Evolutionary conservation across 306 rosid genomes (phyloP), one percentile per base, ranked within the genome.

Genomic region (Sophora flavescens): DNA sequence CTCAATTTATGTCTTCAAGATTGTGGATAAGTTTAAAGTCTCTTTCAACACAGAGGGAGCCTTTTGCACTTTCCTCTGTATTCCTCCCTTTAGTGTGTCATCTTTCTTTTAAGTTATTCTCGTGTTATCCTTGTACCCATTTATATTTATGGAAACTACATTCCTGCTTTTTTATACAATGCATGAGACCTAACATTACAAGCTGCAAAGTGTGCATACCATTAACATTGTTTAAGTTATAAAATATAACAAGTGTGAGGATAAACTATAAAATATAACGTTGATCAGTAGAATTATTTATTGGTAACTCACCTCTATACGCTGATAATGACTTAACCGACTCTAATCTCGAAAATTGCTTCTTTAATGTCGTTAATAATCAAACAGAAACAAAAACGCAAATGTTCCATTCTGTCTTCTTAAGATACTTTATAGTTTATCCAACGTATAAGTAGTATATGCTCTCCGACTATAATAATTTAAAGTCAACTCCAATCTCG

Each of bases 51-150:
- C 75, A 69, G 72, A 33, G 76, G 74, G 60, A 53, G 58, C 82
- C 80, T 82, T 84, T 84, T 74, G 71, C 69, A 80, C 82, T 80
- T 78, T 72, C 86, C 89, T 80, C 86, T 58, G 76, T 44, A 38
- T 77, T 76, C 64, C n/a, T n/a, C 65, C 81, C 82, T 30, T 74
- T 71, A 47, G 68, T 79, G 64, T 85, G 84, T 84, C 72, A 30
- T 71, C 67, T 38, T 68, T 74, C 39, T 75, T 79, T 51, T 33
- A 69, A 36, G 69, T 83, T 56, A 56, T 78, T 65, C 72, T 61
- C 83, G 38, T 66, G 73, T 69, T 67, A 61, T 72, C 80, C 53
- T 68, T 63, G 75, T 76, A 60, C 82, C 69, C 79, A 17, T 76
- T 26, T 63, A 75, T 76, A 70, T 76, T 68, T 68, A 78, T 78